Evolutionary conservation across 495 filamentous ascomycete genomes (phyloP), one percentile per base, ranked within the genome.

Genomic region (Penicillium ucsense): DNA sequence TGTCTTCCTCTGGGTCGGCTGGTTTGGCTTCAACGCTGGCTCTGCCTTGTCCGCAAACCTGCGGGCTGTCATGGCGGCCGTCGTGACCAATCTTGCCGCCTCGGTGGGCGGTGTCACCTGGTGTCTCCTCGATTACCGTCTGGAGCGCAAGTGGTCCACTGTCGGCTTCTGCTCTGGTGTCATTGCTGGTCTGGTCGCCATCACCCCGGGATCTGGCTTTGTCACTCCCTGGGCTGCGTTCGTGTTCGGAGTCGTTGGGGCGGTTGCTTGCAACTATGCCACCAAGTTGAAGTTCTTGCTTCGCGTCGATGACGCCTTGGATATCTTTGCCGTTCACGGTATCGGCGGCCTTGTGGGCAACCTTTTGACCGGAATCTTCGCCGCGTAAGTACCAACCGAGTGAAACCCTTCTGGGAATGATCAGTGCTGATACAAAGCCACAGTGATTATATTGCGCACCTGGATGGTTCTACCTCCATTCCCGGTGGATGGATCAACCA

Each of bases 11-110:
- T 98, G 92, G 92, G 89, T 97, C 41, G 92, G 92, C 30, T 98
- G 92, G 92, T 96, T 96, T 62, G 92, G 92, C 43, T 98, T 98
- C 79, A 98, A 98, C 61, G 92, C 86, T 45, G 92, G 92, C 49
- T 88, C 83, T 27, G 92, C 91, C n/a, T 76, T 95, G 35, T 76
- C 81, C 37, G 90, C 89, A 50, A 96, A 94, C 68, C 67, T 94
- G 66, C 84, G 92, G 31, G 55, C 92, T 46, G 73, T 76, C 34
- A 78, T 78, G 75, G 75, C 75, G 39, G 74, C 74, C 20, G 73
- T 77, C n/a, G 72, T 76, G 29, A 78, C 75, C 44, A 78, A 78
- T 56, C 59, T 78, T 20, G 71, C 75, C 45, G 75, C 75, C 37
- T 69, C 70, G 2, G 72, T 90, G 34, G 92, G 89, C 45, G 91